phyloP scores from a whole-genome alignment of 2,329 filamentous ascomycete genomes.

The Orbilia oligospora region DNA sequence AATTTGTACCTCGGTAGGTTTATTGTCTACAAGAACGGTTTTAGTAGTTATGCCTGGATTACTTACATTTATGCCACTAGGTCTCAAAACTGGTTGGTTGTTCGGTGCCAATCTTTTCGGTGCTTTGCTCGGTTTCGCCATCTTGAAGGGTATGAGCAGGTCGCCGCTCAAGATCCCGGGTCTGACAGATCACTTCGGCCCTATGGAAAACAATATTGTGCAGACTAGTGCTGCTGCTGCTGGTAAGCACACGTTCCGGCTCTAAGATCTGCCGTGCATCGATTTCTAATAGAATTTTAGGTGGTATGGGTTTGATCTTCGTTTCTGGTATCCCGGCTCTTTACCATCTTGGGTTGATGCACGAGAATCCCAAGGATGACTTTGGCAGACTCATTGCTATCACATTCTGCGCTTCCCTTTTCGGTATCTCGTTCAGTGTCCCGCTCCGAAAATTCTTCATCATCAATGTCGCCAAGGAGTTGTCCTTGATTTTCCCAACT shows the following conservation, averaged over 20 bases:
- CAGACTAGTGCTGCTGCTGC: slow-evolving; percentile 75
- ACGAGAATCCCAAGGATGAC: slow-evolving; percentile 71
- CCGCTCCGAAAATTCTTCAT: slow-evolving; percentile 78
- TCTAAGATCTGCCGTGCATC: not conserved
- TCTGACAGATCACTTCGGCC: slow-evolving; percentile 73
- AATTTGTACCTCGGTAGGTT: slow-evolving; percentile 74
- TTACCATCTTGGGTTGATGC: slow-evolving; percentile 72
- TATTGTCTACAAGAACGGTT: slow-evolving; percentile 24
- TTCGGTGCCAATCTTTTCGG: slow-evolving; percentile 71
- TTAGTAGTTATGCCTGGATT: not conserved
- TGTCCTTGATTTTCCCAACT: slow-evolving; percentile 74
- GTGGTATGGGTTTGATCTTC: slow-evolving; percentile 73
- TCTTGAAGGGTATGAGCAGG: slow-evolving; percentile 72
- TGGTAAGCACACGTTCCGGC: slow-evolving; percentile 64
- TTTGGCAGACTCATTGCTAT: slow-evolving; percentile 74
- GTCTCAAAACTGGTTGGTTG: slow-evolving; percentile 72
- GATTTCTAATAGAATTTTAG: not conserved
- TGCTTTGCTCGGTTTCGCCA: slow-evolving; percentile 74
- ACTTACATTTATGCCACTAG: slow-evolving; percentile 62
- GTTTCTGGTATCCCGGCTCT: slow-evolving; percentile 75
- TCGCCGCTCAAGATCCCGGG: slow-evolving; percentile 68
- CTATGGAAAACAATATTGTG: slow-evolving; percentile 76
- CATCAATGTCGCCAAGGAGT: slow-evolving; percentile 75
- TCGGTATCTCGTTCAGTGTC: slow-evolving; percentile 68
- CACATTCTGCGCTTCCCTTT: slow-evolving; percentile 76